These are phyloP conservation scores for Penicillium sp. DNA, from an alignment of 2,329 filamentous ascomycete genomes.

Conservation along the genomic window DNA sequence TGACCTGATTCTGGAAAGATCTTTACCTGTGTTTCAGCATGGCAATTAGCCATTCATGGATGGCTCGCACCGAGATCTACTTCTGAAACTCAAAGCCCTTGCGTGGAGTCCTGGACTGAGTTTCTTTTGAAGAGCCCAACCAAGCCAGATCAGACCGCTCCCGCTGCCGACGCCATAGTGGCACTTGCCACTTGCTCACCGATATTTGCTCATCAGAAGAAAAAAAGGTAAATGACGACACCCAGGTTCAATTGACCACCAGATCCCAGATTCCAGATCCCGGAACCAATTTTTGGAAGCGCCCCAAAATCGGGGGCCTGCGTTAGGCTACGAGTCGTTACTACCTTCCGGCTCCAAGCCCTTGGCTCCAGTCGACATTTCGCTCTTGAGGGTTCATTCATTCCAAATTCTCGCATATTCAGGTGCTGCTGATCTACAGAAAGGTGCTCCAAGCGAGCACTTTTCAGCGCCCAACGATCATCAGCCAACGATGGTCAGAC, in stretches of 20 bases:
- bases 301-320: not conserved
- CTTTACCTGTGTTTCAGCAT: not conserved
- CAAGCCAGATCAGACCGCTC: not conserved
- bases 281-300: not conserved
- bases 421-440: not conserved
- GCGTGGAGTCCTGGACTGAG: not conserved
- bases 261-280: not conserved
- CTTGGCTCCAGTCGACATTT: not conserved
- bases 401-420: not conserved
- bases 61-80: not conserved
- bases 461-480: not conserved
- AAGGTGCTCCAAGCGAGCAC: too few species aligned
- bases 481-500: not conserved
- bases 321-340: not conserved
- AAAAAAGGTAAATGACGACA: not conserved
- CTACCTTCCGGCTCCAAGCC: too few species aligned
- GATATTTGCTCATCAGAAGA: not conserved
- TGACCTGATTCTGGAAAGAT: not conserved
- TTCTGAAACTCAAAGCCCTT: not conserved
- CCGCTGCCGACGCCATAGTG: not conserved
- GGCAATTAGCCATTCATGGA: not conserved
- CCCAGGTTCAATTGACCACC: not conserved
- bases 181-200: not conserved
- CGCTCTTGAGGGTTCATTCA: not conserved
- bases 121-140: not conserved